Conservation (phyloP, 2,329 filamentous ascomycete species). For the Drechslerella coelobrocha region DNA sequence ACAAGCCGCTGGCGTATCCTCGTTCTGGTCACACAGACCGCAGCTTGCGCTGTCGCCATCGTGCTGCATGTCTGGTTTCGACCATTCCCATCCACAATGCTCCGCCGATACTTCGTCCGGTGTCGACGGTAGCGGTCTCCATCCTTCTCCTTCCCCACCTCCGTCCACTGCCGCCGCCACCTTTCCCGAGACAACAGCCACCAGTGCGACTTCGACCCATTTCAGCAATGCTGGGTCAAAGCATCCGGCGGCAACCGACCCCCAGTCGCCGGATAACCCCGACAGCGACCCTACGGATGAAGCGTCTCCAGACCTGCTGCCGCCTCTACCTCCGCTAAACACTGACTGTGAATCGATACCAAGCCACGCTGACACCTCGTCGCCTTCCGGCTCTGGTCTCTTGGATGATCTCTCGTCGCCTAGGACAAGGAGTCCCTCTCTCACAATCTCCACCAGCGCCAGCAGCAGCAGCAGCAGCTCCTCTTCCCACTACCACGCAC, state of each 20-base stretch:
- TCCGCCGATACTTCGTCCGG: constrained; percentile 46
- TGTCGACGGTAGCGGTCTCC: constrained; percentile 47
- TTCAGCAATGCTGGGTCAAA: constrained; percentile 20
- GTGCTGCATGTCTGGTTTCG: constrained; percentile 47
- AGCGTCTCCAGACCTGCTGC: constrained; percentile 19
- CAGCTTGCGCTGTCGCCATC: constrained; percentile 32
- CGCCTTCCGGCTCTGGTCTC: constrained; percentile 13
- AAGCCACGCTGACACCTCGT: constrained; percentile 20
- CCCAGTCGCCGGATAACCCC: constrained; percentile 24
- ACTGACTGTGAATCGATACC: constrained; percentile 27
- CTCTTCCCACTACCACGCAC: constrained; percentile 6
- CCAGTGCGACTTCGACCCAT: constrained; percentile 2
- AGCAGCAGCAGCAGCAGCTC: constrained; percentile 8
- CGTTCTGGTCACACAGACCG: constrained; percentile 8
- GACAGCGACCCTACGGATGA: constrained; percentile 22
- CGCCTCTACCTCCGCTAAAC: constrained; percentile 32
- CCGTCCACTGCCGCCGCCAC: constrained; percentile 7
- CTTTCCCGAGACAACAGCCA: constrained; percentile 4
- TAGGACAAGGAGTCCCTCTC: constrained; percentile 18
- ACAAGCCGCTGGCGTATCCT: neutral
- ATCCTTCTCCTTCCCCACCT: constrained; percentile 9
- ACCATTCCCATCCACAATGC: constrained; percentile 39
- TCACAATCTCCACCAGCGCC: constrained; percentile 10
- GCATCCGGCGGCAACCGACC: constrained; percentile 16
- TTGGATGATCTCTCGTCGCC: constrained; percentile 27